Evolutionary conservation across 441 rosid genomes (phyloP).

Genomic region (Arabidopsis hybrid): DNA sequence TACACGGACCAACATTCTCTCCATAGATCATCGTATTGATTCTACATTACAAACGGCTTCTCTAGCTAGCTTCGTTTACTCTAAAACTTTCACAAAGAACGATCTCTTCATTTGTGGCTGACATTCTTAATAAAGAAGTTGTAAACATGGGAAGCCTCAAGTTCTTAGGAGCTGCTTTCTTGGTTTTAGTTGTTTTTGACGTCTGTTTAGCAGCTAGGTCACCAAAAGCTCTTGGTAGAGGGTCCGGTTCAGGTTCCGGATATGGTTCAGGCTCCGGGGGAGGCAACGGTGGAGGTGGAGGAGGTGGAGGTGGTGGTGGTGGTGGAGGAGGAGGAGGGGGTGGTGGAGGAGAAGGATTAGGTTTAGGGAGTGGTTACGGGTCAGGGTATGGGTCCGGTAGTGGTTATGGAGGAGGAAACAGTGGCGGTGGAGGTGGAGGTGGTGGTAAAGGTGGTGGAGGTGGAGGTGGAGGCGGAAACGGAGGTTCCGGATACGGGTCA

Average conservation of each 20-base stretch:
- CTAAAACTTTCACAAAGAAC: conserved; percentile 1
- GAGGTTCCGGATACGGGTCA: conserved; percentile 44
- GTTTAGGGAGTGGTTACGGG: conserved; percentile 43
- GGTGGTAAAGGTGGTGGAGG: conserved; percentile 39
- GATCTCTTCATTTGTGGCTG: background rate
- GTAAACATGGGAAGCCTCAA: conserved; percentile 34
- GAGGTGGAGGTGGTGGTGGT: conserved; percentile 27
- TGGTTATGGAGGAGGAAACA: conserved; percentile 41
- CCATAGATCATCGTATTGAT: conserved; percentile 18
- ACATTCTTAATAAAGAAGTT: background rate
- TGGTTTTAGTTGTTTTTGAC: conserved; percentile 39
- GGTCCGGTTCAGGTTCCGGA: conserved; percentile 43
- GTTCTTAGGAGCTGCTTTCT: conserved; percentile 35
- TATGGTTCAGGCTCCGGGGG: conserved; percentile 44
- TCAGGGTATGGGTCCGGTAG: conserved; percentile 46
- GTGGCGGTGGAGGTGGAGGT: conserved; percentile 43
- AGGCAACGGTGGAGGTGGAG: conserved; percentile 24
- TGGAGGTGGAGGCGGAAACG: conserved; percentile 39
- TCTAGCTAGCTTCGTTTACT: conserved; percentile 10
- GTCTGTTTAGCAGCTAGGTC: conserved; percentile 43
- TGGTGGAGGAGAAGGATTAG: conserved; percentile 36
- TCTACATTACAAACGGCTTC: conserved; percentile 10
- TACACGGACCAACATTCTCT: conserved; percentile 18
- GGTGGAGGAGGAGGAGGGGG: conserved; percentile 36
- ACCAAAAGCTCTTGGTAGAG: conserved; percentile 39